Evolutionary conservation across 768 basidiomycete genomes (phyloP).

Genomic region (Tremella yokohamensis): DNA sequence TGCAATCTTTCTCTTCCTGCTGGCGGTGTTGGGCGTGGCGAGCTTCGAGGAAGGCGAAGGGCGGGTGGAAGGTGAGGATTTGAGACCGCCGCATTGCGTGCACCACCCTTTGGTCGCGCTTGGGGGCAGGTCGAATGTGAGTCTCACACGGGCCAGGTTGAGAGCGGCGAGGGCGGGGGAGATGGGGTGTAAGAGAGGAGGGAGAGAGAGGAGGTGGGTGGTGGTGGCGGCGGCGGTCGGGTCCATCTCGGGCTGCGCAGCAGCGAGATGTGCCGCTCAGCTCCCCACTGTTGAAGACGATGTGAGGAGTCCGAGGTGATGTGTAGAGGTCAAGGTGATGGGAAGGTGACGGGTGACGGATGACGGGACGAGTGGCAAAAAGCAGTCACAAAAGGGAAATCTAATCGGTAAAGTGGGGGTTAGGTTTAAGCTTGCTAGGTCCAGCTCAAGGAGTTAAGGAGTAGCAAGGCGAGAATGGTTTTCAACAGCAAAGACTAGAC

Average conservation of each 20-base stretch:
- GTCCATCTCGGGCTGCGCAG: neutral
- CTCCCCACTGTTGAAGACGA: no score
- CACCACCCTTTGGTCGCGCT: constrained; percentile 24
- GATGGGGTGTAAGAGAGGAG: constrained; percentile 27
- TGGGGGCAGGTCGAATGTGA: constrained; percentile 19
- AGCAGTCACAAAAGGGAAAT: no score
- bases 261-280: no score
- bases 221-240: constrained; percentile 6
- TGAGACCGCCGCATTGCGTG: constrained; percentile 29
- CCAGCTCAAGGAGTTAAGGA: no score
- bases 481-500: no score
- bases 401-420: no score
- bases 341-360: constrained; percentile 1
- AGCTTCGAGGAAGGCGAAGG: no score
- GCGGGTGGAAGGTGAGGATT: neutral
- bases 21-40: no score
- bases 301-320: no score
- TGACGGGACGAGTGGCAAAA: neutral
- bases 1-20: no score
- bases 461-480: no score
- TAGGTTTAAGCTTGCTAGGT: no score
- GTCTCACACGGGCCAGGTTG: constrained; percentile 33
- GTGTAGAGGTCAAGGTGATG: neutral
- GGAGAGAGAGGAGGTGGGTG: constrained; percentile 26
- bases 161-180: constrained; percentile 35